phyloP scores from a whole-genome alignment of 2,329 filamentous ascomycete species.

The Fusarium anthophilum region DNA sequence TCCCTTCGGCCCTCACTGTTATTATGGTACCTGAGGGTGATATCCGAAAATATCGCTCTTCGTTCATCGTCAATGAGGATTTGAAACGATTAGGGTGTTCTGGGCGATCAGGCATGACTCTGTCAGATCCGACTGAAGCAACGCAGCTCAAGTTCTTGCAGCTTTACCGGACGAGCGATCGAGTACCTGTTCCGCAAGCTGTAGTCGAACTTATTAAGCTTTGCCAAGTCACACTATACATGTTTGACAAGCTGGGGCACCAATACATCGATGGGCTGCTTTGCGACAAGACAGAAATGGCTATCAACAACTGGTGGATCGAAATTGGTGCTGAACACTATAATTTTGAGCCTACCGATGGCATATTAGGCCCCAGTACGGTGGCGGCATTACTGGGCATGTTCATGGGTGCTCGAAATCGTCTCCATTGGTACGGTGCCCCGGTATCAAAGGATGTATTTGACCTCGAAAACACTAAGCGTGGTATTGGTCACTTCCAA shows the following conservation, averaged over 20 bases:
- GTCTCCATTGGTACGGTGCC: slow-evolving; percentile 84
- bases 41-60: slow-evolving; percentile 78
- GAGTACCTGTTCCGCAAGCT: slow-evolving; percentile 78
- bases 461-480: slow-evolving; percentile 82
- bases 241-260: slow-evolving; percentile 87
- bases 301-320: slow-evolving; percentile 95
- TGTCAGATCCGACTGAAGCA: slow-evolving; percentile 79
- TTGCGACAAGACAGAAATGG: slow-evolving; percentile 91
- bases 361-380: slow-evolving; percentile 90
- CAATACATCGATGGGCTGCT: slow-evolving; percentile 92
- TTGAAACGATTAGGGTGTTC: slow-evolving; percentile 93
- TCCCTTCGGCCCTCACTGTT: slow-evolving; percentile 92
- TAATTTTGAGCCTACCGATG: slow-evolving; percentile 91
- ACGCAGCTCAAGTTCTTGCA: slow-evolving; percentile 93
- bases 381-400: slow-evolving; percentile 88
- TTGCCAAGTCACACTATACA: slow-evolving; percentile 86
- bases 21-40: slow-evolving; percentile 90
- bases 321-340: slow-evolving; percentile 92
- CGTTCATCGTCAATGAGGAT: slow-evolving; percentile 94
- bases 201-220: slow-evolving; percentile 91
- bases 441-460: slow-evolving; percentile 92
- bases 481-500: slow-evolving; percentile 88
- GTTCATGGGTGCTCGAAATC: slow-evolving; percentile 88
- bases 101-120: slow-evolving; percentile 84
- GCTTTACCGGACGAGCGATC: slow-evolving; percentile 87